Evolutionary conservation across 352 stramenopile genomes (phyloP).

Genomic region (Globisporangium barbulae): DNA sequence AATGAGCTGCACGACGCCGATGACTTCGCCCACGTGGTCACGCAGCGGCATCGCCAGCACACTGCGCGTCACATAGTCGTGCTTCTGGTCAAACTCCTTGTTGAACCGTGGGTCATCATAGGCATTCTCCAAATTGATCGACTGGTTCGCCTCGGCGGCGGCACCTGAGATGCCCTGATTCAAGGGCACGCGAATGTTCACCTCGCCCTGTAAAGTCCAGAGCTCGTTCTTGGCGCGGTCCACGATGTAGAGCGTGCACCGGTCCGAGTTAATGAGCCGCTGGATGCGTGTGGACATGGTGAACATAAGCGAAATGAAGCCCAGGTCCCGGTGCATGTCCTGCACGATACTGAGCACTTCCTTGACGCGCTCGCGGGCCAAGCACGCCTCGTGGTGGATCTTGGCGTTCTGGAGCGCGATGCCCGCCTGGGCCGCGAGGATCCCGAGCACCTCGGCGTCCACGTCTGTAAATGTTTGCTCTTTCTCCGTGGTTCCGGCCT

Average conservation of each 20-base stretch:
- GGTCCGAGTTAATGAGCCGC: constrained; percentile 86
- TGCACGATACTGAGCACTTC: constrained; percentile 88
- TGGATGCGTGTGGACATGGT: constrained; percentile 89
- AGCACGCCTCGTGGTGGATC: constrained; percentile 51
- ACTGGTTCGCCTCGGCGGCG: constrained; percentile 61
- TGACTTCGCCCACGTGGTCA: constrained; percentile 66
- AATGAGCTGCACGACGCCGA: constrained; percentile 88
- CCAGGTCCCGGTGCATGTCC: constrained; percentile 87
- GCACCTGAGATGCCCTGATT: constrained; percentile 83
- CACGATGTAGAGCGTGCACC: constrained; percentile 91
- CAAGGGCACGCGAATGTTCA: constrained; percentile 86
- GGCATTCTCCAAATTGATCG: constrained; percentile 83
- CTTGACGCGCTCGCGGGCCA: constrained; percentile 60
- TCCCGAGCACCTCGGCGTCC: constrained; percentile 87
- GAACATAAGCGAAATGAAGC: constrained; percentile 90
- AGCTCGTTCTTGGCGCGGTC: constrained; percentile 88
- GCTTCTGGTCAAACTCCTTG: constrained; percentile 87
- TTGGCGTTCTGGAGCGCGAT: constrained; percentile 87
- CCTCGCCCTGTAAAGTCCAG: constrained; percentile 87
- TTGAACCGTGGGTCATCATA: constrained; percentile 89
- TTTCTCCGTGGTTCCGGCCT: constrained; percentile 55
- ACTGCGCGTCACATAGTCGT: constrained; percentile 82
- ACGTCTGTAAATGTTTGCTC: constrained; percentile 68
- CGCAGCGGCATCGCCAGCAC: constrained; percentile 87
- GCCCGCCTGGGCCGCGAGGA: constrained; percentile 82